Evolutionary conservation across 805 yeast genomes (phyloP), one percentile per base, ranked within the genome.

Genomic region (Saccharomyces paradoxus): DNA sequence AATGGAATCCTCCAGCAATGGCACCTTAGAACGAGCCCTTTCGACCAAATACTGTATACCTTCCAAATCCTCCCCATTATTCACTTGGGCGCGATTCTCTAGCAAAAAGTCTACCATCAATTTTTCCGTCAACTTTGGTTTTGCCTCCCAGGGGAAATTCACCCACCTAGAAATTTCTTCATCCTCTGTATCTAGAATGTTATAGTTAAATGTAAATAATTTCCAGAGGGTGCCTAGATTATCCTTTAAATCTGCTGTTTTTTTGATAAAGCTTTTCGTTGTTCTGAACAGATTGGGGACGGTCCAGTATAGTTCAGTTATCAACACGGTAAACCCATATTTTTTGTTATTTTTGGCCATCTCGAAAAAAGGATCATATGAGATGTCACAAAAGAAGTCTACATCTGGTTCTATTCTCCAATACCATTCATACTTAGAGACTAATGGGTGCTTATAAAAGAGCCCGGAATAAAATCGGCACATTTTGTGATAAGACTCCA

Each of bases 341-440:
- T 78, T 80, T 70, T 91, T 91, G 48, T 81, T 79, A 55, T 67
- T 64, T 50, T 74, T 75, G 52, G 80, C 80, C 97, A 92, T 89
- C 62, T 86, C 89, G 13, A 77, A 60, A 65, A 92, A 94, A 12
- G 97, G 96, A 71, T 92, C 98, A 71, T 91, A 89, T 0, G 96
- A 86, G 53, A 90, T 70, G 68, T 92, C 97, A 71, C 99, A 92
- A 67, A 78, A 89, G 66, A 89, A 89, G 60, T 87, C 84, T 44
- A 92, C 94, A 59, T 86, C 86, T 2, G 98, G 98, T 69, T 94
- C 99, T 13, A 94, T 90, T 53, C 98, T 78, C 97, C 97, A 89
- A 70, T 89, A 91, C 92, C 96, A 91, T 56, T 89, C 89, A 54
- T 83, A 77, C 55, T 81, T 78, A 51, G 70, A 70, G 46, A 92